phyloP scores from a whole-genome alignment of 2,329 filamentous ascomycete species.

The Didymella sp. region DNA sequence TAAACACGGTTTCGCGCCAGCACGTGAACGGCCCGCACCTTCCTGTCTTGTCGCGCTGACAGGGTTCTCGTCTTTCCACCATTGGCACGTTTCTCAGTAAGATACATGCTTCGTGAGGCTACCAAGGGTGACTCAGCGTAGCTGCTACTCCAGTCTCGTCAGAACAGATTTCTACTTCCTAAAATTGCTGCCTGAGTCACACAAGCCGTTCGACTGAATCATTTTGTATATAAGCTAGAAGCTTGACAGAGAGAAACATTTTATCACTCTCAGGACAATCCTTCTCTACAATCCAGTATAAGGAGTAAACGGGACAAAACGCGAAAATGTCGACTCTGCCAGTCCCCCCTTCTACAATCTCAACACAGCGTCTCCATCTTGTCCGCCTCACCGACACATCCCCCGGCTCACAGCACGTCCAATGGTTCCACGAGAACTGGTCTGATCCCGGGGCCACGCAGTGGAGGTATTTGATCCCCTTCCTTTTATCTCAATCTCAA shows the following conservation, averaged over 20 bases:
- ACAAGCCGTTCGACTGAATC: background rate
- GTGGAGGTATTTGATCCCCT: constrained; percentile 30
- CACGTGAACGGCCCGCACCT: constrained; percentile 1
- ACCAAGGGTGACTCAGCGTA: background rate
- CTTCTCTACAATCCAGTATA: background rate
- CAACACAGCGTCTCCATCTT: constrained; percentile 34
- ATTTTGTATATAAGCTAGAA: background rate
- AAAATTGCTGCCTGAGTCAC: background rate
- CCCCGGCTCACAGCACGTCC: constrained; percentile 28
- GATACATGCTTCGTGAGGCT: background rate
- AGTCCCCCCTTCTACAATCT: constrained; percentile 13
- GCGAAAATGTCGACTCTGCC: background rate
- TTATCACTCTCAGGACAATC: too few relatives aligned
- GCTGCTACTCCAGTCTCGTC: background rate
- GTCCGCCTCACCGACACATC: constrained; percentile 32
- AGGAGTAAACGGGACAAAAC: background rate
- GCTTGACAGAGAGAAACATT: too few relatives aligned
- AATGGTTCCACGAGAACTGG: constrained; percentile 41
- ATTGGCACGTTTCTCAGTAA: background rate
- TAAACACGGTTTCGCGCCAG: constrained; percentile 4
- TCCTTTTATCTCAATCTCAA: too few relatives aligned
- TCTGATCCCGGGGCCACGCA: constrained; percentile 28
- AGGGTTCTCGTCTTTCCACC: background rate
- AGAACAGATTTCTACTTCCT: background rate
- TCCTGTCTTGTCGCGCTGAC: background rate